Conservation (phyloP, 768 basidiomycete species). For the Suillus tomentosus region DNA sequence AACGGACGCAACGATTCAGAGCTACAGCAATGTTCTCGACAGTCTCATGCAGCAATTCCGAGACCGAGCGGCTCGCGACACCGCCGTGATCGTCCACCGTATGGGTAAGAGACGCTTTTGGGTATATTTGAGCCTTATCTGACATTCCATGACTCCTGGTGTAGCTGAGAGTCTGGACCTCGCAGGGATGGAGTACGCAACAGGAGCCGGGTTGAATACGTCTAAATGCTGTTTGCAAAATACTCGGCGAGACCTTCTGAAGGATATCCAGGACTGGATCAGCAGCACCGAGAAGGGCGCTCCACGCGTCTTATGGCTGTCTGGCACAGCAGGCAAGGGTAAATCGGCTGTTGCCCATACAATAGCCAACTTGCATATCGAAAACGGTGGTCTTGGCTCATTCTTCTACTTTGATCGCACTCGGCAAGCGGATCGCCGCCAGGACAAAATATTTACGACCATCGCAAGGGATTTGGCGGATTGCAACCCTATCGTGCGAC, state of each 20-base stretch:
- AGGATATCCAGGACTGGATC: slow-evolving; percentile 21
- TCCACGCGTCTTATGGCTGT: slow-evolving; percentile 17
- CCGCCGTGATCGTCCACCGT: background rate
- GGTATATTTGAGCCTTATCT: background rate
- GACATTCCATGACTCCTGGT: background rate
- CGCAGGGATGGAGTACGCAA: background rate
- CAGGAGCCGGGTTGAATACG: background rate
- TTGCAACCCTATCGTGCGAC: slow-evolving; percentile 2
- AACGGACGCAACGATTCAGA: background rate
- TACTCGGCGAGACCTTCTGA: slow-evolving; percentile 18
- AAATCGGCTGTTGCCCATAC: slow-evolving; percentile 25
- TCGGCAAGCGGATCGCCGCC: background rate
- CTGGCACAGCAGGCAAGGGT: slow-evolving; percentile 19
- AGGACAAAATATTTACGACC: slow-evolving; percentile 8
- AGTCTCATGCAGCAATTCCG: slow-evolving; percentile 10
- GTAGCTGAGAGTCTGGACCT: slow-evolving; percentile 1
- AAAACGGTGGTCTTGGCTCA: slow-evolving; percentile 18
- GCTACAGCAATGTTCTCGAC: slow-evolving; percentile 6
- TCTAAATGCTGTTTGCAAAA: slow-evolving; percentile 16
- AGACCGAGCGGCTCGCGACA: background rate
- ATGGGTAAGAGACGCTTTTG: background rate
- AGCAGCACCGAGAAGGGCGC: background rate
- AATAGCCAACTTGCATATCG: slow-evolving; percentile 13
- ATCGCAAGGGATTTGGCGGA: background rate
- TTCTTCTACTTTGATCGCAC: slow-evolving; percentile 19